A percentile compares a stretch with the other conserved stretches of the same genome.
These are phyloP conservation scores for Saccharomycopsis malanga DNA, from an alignment of 805 yeast species.

Conservation along the genomic window DNA sequence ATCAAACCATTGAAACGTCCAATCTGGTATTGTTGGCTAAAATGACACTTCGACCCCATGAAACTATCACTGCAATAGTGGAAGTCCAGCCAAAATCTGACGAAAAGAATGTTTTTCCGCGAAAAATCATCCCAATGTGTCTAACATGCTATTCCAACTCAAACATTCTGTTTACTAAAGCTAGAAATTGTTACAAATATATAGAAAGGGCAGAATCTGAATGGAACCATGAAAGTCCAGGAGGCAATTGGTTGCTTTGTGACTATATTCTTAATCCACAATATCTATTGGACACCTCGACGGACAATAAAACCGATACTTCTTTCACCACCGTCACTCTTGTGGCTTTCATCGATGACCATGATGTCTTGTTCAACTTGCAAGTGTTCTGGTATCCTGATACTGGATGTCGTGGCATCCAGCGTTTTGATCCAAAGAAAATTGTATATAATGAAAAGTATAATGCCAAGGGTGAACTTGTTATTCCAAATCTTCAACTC, in stretches of 20 bases:
- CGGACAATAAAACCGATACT: constrained; percentile 23
- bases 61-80: constrained; percentile 29
- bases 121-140: background rate
- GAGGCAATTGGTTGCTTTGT: constrained; percentile 48
- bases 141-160: constrained; percentile 2
- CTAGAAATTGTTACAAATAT: constrained; percentile 27
- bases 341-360: constrained; percentile 25
- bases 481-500: constrained; percentile 25
- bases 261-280: constrained; percentile 52
- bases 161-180: constrained; percentile 27
- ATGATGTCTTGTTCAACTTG: constrained; percentile 32
- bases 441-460: constrained; percentile 34
- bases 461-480: constrained; percentile 25
- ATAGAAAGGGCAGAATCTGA: constrained; percentile 22
- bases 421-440: constrained; percentile 28
- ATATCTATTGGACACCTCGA: constrained; percentile 30
- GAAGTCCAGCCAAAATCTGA: background rate
- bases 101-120: background rate
- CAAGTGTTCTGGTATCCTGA: constrained; percentile 38
- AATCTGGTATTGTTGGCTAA: constrained; percentile 34
- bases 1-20: constrained; percentile 24
- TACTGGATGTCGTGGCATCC: constrained; percentile 22
- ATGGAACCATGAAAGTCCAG: constrained; percentile 42
- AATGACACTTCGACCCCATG: constrained; percentile 26
- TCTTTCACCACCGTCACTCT: constrained; percentile 18